phyloP scores from a whole-genome alignment of 495 filamentous ascomycete species.

The Pseudomonodictys pantanalensis region DNA sequence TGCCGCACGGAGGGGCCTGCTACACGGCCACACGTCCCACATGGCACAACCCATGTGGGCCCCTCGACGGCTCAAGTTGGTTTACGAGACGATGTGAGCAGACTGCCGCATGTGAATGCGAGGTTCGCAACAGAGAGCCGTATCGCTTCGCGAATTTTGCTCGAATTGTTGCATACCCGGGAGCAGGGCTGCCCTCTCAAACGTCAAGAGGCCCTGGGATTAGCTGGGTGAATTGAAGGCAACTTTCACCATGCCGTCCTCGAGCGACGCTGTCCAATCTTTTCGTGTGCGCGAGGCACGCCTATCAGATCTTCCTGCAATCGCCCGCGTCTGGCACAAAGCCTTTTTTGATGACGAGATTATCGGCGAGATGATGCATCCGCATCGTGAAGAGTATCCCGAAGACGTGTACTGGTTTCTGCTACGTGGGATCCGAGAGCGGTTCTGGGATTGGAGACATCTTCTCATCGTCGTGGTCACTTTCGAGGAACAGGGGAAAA shows the following conservation, averaged over 20 bases:
- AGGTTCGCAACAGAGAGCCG: no score
- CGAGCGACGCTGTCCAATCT: not conserved
- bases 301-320: slow-evolving; percentile 7
- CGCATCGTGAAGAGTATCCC: slow-evolving; percentile 13
- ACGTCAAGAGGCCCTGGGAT: no score
- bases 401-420: slow-evolving; percentile 26
- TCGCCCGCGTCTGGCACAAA: slow-evolving; percentile 17
- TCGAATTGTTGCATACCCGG: no score
- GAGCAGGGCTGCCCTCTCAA: no score
- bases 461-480: slow-evolving; percentile 15
- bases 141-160: no score
- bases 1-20: no score
- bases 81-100: no score
- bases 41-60: no score
- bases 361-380: slow-evolving; percentile 30
- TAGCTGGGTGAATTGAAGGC: not conserved
- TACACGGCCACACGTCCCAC: no score
- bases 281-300: slow-evolving; percentile 1
- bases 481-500: no score
- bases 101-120: no score
- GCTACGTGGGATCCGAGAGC: slow-evolving; percentile 10
- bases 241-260: not conserved
- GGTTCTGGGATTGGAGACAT: slow-evolving; percentile 25
- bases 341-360: slow-evolving; percentile 28
- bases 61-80: no score